Evolutionary conservation across 2,329 filamentous ascomycete species (phyloP), one percentile per base, ranked within the genome.

Genomic region (Fusarium austroafricanum): DNA sequence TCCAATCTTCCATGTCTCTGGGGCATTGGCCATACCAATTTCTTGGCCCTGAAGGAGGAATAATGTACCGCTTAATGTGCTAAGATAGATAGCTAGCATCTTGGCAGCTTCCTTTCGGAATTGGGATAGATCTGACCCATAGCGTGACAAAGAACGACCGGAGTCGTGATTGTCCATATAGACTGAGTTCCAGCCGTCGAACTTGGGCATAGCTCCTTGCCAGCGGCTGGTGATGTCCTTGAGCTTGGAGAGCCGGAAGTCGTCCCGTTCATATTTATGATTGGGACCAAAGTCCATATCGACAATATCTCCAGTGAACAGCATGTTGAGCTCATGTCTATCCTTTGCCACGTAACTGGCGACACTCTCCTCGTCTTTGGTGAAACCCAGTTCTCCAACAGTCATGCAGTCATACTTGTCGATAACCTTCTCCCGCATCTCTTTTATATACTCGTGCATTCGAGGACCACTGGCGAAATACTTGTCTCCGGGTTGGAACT

Each of bases 121-220:
- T 15, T 79, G 66, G 0, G 80, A 79, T 0, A 76, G 63, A 23
- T 83, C 80, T 2, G 79, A 79, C 1, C 76, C 80, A 53, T 82
- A 87, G 0, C 85, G 79, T 3, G 82, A 84, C 0, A 88, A 72
- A 1, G 81, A 83, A 0, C 86, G 79, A 0, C 82, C 81, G n/a
- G 84, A 82, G 66, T 87, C 85, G 65, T 87, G 85, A 56, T 87
- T 87, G 35, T 87, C 85, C 65, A 84, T 78, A 61, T 86, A 88
- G 0, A 83, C 78, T 0, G 84, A 83, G 17, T 83, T 84, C 83
- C 83, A 84, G 1, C 79, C 79, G 21, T 81, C 79, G 17, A 70
- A 77, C 18, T 71, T 74, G 2, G 71, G 62, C 60, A 80, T 78
- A 20, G 81, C 76, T 1, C 64, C 72, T 55, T 83, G 81, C 75